Evolutionary conservation across 164 flowering plant genomes (phyloP).

Genomic region (Berberis thunbergii): DNA sequence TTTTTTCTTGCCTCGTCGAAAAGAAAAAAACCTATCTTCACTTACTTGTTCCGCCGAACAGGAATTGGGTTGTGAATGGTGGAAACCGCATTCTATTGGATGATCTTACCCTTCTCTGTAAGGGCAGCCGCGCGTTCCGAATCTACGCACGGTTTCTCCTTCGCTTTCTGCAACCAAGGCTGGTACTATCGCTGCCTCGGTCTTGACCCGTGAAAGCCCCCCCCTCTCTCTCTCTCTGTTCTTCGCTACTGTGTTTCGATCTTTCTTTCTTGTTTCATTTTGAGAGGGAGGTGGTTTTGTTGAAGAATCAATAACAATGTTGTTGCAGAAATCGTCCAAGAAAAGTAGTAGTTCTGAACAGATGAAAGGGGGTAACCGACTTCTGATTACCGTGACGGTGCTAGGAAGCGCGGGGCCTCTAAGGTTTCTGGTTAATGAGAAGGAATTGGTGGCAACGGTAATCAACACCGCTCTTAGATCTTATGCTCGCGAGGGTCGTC

Average conservation of each 20-base stretch:
- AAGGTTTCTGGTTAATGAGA: conserved; percentile 45
- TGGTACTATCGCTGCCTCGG: conserved; percentile 98
- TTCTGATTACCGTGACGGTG: conserved; percentile 46
- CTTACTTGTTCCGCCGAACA: no score
- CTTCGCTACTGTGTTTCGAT: not conserved
- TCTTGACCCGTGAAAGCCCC: conserved; percentile 52
- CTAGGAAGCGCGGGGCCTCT: conserved; percentile 67
- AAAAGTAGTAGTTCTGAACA: conserved; percentile 21
- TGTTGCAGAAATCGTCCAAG: conserved; percentile 24
- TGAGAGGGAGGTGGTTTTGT: no score
- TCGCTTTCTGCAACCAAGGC: conserved; percentile 60
- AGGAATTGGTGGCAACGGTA: conserved; percentile 38
- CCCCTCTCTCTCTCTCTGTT: not conserved
- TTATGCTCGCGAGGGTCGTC: conserved; percentile 62
- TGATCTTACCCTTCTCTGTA: conserved; percentile 9
- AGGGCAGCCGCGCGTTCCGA: conserved; percentile 17
- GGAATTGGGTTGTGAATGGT: conserved; percentile 20
- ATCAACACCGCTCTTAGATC: conserved; percentile 48
- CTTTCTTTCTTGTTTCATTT: not conserved
- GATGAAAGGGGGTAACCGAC: conserved; percentile 25
- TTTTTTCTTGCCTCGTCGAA: no score
- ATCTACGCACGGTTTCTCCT: conserved; percentile 18
- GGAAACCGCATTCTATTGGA: conserved; percentile 12
- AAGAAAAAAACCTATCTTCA: no score
- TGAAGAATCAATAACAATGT: conserved; percentile 11